Percentiles rank a stretch among this genome's conserved stretches.
Conservation (phyloP, 805 yeast genomes). For the Starmerella riodocensis region DNA sequence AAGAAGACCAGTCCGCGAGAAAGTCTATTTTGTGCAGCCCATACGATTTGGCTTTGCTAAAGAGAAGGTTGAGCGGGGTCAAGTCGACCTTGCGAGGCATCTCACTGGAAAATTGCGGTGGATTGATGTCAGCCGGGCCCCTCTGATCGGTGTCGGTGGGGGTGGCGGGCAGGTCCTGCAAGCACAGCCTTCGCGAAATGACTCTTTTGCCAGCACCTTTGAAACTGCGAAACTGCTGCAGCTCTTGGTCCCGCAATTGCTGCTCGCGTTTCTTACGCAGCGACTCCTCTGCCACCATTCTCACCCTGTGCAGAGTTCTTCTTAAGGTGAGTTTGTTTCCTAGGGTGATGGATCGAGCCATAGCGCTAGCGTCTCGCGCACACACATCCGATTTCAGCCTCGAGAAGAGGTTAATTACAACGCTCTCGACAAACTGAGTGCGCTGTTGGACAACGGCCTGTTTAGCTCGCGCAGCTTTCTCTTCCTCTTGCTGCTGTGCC, state of each 20-base stretch:
- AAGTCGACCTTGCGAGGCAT: no score
- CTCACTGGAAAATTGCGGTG: no score
- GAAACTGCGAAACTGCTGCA: constrained; percentile 1
- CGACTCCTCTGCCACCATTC: background rate
- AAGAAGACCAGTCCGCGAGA: background rate
- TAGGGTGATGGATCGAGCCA: background rate
- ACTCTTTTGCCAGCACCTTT: constrained; percentile 2
- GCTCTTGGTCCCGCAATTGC: constrained; percentile 3
- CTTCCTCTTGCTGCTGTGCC: background rate
- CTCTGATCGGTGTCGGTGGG: no score
- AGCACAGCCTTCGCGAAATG: constrained; percentile 1
- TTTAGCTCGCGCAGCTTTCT: no score
- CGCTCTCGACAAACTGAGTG: constrained; percentile 1
- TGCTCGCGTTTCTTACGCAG: background rate
- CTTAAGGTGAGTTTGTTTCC: background rate
- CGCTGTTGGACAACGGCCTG: no score
- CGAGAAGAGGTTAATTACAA: background rate
- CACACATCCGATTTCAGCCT: background rate
- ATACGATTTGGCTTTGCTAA: background rate
- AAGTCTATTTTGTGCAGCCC: background rate
- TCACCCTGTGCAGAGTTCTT: background rate
- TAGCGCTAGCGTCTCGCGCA: background rate
- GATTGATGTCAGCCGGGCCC: no score
- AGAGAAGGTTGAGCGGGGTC: background rate
- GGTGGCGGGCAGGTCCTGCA: no score